Base-by-base conservation (phyloP, 306 rosid species). In the Spatholobus suberectus region DNA sequence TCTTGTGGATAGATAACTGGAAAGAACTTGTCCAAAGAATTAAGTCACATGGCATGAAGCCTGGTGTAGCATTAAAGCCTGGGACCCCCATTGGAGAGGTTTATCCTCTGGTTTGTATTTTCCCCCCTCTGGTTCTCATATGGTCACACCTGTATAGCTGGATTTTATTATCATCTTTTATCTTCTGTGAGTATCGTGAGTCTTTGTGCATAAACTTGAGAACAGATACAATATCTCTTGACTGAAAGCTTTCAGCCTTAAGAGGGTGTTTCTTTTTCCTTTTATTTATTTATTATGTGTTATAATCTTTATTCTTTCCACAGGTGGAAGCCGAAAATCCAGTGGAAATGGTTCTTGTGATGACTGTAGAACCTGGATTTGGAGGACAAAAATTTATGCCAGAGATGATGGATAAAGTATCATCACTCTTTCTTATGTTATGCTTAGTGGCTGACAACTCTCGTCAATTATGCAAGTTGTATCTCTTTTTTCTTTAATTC, bases 321-420 rank as follows among this genome's bases (percentile, higher is more conserved):
- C 89, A 96, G 99, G 83, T 96, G 84, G 98, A 96, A 80, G 89
- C 90, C 63, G 97, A 96, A 87, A 75, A 79, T 85, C 95, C 91
- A 58, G 99, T 94, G 77, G 97, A 90, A 84, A 83, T 96, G 98
- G 98, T 96, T 90, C 99, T 96, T 77, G 99, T 96, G 73, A 96
- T 96, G 99, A 96, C 98, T 26, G 99, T 96, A 7, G 99, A 90
- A 84, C 99, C 99, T 81, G 99, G 99, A 77, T 96, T 96, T 84
- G 99, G 98, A 34, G 99, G 99, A 78, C 99, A 96, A 75, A 94
- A 96, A 72, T 96, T 94, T 89, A 94, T 94, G 92, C 92, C 93
- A 3, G 92, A 92, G 80, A 96, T 49, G 82, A 96, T 96, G 99
- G 97, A 92, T 71, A 96, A 96, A 93, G 99, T 91, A 66, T 72